Conservation (phyloP, 495 filamentous ascomycete genomes). For the Thozetella sp. region DNA sequence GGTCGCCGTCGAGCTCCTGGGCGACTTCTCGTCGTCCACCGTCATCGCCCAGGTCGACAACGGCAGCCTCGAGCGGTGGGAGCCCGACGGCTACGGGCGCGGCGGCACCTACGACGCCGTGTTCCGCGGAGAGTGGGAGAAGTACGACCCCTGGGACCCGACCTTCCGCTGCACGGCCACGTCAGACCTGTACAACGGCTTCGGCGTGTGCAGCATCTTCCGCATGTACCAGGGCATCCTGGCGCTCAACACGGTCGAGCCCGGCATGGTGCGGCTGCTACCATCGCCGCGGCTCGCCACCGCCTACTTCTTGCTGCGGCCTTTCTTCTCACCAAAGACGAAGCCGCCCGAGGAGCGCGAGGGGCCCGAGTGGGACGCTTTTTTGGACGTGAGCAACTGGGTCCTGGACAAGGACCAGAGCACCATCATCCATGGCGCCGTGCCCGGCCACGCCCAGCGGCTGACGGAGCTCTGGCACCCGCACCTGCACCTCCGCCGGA, state of each 20-base stretch:
- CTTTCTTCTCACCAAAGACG: conserved; percentile 72
- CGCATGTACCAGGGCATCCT: conserved; percentile 90
- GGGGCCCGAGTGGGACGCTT: conserved; percentile 42
- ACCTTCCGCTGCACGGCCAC: conserved; percentile 71
- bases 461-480: conserved; percentile 77
- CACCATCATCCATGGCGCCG: conserved; percentile 75
- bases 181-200: conserved; percentile 84
- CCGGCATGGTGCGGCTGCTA: conserved; percentile 83
- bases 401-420: conserved; percentile 42
- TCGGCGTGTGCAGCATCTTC: conserved; percentile 84
- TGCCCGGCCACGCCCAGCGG: conserved; percentile 79
- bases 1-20: conserved; percentile 38
- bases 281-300: conserved; percentile 81
- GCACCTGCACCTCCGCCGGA: conserved; percentile 70
- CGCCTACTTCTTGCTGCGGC: conserved; percentile 83
- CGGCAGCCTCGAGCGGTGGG: conserved; percentile 88
- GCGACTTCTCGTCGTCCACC: conserved; percentile 43
- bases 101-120: conserved; percentile 74
- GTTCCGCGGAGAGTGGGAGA: conserved; percentile 79
- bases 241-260: conserved; percentile 75
- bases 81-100: conserved; percentile 76
- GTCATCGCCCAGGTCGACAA: conserved; percentile 79
- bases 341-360: conserved; percentile 34
- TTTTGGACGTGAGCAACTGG: conserved; percentile 64
- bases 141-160: conserved; percentile 84